These are phyloP conservation scores for Cryphonectria parasitica DNA, from an alignment of 2,329 filamentous ascomycete genomes.

Conservation along the genomic window DNA sequence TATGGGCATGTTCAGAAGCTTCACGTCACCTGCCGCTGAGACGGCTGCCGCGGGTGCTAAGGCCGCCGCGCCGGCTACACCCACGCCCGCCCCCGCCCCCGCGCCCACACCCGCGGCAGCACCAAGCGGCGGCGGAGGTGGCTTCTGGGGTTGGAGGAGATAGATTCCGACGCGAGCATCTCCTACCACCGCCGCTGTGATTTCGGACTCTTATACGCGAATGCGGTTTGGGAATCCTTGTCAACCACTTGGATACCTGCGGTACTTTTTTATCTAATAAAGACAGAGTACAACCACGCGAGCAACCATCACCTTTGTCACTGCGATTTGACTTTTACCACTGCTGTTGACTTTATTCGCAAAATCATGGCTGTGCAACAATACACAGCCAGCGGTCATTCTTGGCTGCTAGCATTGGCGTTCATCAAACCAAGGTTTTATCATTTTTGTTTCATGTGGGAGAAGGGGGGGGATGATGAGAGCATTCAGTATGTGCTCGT, in stretches of 20 bases:
- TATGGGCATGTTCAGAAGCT: conserved; percentile 56
- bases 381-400: background rate
- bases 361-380: background rate
- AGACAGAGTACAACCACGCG: background rate
- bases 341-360: background rate
- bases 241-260: conserved; percentile 26
- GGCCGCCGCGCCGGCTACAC: conserved; percentile 34
- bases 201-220: too few relatives aligned
- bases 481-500: background rate
- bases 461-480: background rate
- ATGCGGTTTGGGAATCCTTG: conserved; percentile 22
- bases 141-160: conserved; percentile 61
- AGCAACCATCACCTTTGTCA: background rate
- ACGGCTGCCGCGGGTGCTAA: conserved; percentile 30
- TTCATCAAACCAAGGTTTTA: background rate
- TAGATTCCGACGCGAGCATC: background rate
- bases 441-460: background rate
- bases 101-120: conserved; percentile 26
- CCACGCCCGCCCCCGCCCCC: conserved; percentile 21
- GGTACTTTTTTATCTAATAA: conserved; percentile 5
- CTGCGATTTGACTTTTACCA: background rate
- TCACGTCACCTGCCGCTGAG: conserved; percentile 43
- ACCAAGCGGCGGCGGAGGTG: conserved; percentile 37
- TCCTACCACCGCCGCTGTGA: background rate
- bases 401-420: background rate